These are phyloP conservation scores for Peribolospora kevripleyi DNA, from an alignment of 768 basidiomycete genomes.

Conservation along the genomic window DNA sequence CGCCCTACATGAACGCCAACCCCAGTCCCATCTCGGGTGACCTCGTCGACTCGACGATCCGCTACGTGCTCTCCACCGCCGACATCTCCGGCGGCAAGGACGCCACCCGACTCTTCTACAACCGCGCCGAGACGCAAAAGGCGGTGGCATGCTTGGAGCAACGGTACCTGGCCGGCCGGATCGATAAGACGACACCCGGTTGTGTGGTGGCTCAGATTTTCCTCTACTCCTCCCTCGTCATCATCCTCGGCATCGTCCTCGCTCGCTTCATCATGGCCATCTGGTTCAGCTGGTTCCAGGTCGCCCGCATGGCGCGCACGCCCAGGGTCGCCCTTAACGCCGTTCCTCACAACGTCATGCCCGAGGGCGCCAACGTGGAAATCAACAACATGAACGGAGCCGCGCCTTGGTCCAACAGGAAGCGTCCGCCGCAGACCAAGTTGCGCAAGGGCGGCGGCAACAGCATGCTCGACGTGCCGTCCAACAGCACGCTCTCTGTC, in stretches of 20 bases:
- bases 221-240: constrained; percentile 67
- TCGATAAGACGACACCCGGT: constrained; percentile 87
- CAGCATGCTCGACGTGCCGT: constrained; percentile 29
- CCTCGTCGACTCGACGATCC: constrained; percentile 56
- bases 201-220: constrained; percentile 77
- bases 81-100: constrained; percentile 47
- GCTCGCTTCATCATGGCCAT: constrained; percentile 90
- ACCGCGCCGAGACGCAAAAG: constrained; percentile 35
- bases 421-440: constrained; percentile 20
- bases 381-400: constrained; percentile 74
- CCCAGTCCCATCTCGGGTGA: constrained; percentile 43
- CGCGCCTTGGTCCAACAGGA: constrained; percentile 61
- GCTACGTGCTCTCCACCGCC: constrained; percentile 34
- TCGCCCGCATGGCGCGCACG: constrained; percentile 50
- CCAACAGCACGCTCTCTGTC: constrained; percentile 35
- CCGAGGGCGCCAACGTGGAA: constrained; percentile 84
- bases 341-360: constrained; percentile 86
- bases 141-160: constrained; percentile 57
- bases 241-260: constrained; percentile 73
- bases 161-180: constrained; percentile 77
- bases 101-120: constrained; percentile 65
- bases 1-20: constrained; percentile 56
- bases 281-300: constrained; percentile 89
- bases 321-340: constrained; percentile 55
- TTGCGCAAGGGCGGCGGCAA: constrained; percentile 9